phyloP scores from a whole-genome alignment of 2,329 filamentous ascomycete genomes.

The Phaeosphaeria sp. region DNA sequence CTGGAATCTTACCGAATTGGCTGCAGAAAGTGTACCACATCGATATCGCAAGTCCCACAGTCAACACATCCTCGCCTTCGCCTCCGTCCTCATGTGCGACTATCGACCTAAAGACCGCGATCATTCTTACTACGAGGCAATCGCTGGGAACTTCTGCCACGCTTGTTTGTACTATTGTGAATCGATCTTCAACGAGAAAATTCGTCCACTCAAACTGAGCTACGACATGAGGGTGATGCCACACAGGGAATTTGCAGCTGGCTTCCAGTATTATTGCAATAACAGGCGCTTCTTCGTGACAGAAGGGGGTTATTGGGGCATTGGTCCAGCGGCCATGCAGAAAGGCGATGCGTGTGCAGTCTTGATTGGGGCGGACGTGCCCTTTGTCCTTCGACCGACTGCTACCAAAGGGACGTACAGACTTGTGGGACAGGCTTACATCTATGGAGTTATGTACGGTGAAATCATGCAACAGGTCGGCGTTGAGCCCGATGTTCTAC shows the following conservation, averaged over 20 bases:
- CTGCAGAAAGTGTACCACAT: neutral
- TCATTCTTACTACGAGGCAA: neutral
- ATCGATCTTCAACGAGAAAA: neutral
- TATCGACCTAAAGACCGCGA: neutral
- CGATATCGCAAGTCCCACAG: neutral
- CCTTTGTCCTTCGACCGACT: neutral
- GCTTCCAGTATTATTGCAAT: neutral
- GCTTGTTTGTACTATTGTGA: neutral
- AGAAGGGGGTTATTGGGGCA: neutral
- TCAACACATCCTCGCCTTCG: neutral
- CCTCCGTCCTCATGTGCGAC: neutral
- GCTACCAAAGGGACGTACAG: neutral
- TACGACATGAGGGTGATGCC: neutral
- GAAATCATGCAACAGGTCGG: neutral
- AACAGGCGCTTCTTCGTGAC: neutral
- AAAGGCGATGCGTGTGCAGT: neutral
- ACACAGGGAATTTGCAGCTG: neutral
- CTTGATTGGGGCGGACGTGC: neutral
- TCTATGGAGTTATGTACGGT: neutral
- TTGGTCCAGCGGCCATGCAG: neutral
- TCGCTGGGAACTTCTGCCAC: neutral
- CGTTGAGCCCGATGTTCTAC: neutral
- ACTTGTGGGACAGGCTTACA: neutral
- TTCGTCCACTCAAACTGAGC: neutral
- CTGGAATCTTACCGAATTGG: neutral